A percentile compares a stretch with the other conserved stretches of the same genome.
phyloP scores from a whole-genome alignment of 208 protist genomes.

The Baffinella frigidus region DNA sequence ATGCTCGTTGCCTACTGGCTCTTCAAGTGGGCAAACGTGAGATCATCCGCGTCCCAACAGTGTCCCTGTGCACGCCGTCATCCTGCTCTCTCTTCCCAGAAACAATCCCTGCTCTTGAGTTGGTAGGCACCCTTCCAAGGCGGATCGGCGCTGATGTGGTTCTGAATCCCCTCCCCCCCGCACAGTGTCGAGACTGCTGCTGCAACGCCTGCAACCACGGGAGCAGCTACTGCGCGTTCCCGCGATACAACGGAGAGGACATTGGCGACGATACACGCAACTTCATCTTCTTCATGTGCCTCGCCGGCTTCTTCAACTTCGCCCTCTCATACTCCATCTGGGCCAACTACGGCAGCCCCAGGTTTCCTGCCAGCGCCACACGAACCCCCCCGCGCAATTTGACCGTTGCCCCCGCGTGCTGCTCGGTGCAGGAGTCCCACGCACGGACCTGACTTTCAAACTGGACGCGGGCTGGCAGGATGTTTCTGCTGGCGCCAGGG shows the following conservation, averaged over 20 bases:
- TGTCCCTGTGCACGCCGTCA: background rate
- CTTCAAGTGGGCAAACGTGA: slow-evolving; percentile 4
- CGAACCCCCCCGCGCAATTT: too few species aligned
- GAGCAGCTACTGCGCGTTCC: slow-evolving; percentile 52
- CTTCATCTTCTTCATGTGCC: slow-evolving; percentile 18
- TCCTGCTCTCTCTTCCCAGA: background rate
- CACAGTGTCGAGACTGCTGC: slow-evolving; percentile 35
- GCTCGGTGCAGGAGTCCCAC: too few species aligned
- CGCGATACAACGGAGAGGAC: background rate
- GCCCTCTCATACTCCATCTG: slow-evolving; percentile 26
- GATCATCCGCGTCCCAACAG: background rate
- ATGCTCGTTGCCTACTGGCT: slow-evolving; percentile 34
- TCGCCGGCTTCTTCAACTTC: slow-evolving; percentile 10
- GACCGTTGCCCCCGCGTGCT: too few species aligned
- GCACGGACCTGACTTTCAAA: too few species aligned
- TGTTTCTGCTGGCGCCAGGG: background rate
- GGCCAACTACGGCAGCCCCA: slow-evolving; percentile 35
- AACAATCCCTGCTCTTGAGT: background rate
- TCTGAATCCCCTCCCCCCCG: too few species aligned
- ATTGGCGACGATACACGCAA: slow-evolving; percentile 37
- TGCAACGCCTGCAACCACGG: slow-evolving; percentile 46
- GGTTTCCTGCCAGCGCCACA: too few species aligned
- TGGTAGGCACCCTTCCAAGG: background rate
- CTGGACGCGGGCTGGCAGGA: background rate
- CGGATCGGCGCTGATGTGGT: too few species aligned